Evolutionary conservation across 129 eudicot genomes (phyloP).

Genomic region (Flaveria robusta): DNA sequence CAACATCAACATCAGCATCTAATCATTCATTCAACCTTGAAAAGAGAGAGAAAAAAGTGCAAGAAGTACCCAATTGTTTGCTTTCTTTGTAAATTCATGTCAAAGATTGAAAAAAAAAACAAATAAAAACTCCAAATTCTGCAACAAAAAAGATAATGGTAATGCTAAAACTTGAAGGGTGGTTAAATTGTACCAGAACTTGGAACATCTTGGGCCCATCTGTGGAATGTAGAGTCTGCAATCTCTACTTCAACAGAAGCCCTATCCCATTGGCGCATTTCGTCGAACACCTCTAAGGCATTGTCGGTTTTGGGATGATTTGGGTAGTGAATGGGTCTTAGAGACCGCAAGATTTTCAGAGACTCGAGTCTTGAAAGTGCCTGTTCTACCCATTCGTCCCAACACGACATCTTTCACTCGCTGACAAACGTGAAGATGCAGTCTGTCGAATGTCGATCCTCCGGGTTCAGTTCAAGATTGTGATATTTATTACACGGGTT

Average conservation of each 20-base stretch:
- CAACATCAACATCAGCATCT: no score
- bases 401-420: constrained; percentile 36
- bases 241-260: constrained; percentile 69
- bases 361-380: constrained; percentile 66
- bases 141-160: no score
- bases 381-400: constrained; percentile 79
- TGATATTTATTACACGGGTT: no score
- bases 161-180: no score
- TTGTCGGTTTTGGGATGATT: constrained; percentile 1
- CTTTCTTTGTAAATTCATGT: neutral
- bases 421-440: constrained; percentile 11
- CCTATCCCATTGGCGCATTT: constrained; percentile 74
- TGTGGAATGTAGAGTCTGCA: constrained; percentile 64
- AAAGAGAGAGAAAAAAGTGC: no score
- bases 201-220: constrained; percentile 75
- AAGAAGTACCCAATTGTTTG: neutral
- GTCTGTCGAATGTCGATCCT: neutral
- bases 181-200: constrained; percentile 57
- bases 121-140: neutral
- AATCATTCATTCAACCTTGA: no score
- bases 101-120: neutral
- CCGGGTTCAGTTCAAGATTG: neutral
- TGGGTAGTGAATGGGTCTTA: constrained; percentile 79
- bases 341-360: constrained; percentile 66
- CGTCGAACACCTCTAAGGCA: constrained; percentile 54